A percentile compares a stretch with the other conserved stretches of the same genome.
Evolutionary conservation across 177 flowering plant species (phyloP).

Genomic region (Vitis hybrid): DNA sequence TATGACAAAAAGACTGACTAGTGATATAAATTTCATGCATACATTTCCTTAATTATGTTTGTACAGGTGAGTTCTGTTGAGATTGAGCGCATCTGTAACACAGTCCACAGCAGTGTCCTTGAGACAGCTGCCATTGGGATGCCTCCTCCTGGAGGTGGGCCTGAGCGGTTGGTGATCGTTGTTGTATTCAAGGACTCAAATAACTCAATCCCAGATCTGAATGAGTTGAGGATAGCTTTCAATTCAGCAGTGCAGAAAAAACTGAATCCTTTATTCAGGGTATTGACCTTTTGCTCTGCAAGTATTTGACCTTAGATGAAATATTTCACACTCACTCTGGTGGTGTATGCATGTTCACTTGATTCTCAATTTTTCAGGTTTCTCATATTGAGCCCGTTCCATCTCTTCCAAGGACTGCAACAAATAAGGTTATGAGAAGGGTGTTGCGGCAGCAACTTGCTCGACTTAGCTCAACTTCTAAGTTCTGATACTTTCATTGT

Average conservation of each 20-base stretch:
- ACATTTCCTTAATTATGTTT: slow-evolving; percentile 1
- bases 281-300: slow-evolving; percentile 19
- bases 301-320: background rate
- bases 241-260: slow-evolving; percentile 76
- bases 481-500: slow-evolving; percentile 25
- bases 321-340: background rate
- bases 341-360: slow-evolving; percentile 1
- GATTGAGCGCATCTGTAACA: slow-evolving; percentile 85
- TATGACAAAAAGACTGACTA: background rate
- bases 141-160: slow-evolving; percentile 86
- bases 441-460: slow-evolving; percentile 70
- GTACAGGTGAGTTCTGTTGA: slow-evolving; percentile 92
- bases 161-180: slow-evolving; percentile 76
- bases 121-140: slow-evolving; percentile 96
- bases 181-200: slow-evolving; percentile 70
- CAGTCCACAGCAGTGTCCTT: slow-evolving; percentile 49
- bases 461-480: slow-evolving; percentile 40
- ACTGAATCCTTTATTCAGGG: slow-evolving; percentile 91
- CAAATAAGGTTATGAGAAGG: slow-evolving; percentile 96
- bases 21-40: background rate
- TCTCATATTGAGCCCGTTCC: slow-evolving; percentile 47
- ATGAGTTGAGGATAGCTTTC: slow-evolving; percentile 52
- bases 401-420: slow-evolving; percentile 88
- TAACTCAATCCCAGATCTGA: slow-evolving; percentile 30
- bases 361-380: slow-evolving; percentile 45